A percentile compares a stretch with the other conserved stretches of the same genome.
phyloP scores from a whole-genome alignment of 768 basidiomycete genomes.

The Coprinellus aureogranulatus region DNA sequence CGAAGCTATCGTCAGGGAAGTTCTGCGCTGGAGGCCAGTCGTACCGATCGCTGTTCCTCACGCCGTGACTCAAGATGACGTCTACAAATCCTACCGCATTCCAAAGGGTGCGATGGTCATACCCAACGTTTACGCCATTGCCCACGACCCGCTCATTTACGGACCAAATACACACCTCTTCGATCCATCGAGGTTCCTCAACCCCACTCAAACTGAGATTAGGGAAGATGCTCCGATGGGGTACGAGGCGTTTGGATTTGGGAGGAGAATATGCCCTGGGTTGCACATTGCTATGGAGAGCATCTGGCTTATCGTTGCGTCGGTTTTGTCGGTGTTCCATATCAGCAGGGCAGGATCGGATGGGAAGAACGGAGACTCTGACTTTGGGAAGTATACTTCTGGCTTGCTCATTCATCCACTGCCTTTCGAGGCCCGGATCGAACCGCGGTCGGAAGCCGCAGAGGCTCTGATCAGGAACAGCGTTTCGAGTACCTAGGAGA shows the following conservation, averaged over 20 bases:
- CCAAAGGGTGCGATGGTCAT: not conserved
- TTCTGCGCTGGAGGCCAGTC: not conserved
- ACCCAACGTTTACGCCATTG: not conserved
- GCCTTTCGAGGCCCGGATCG: not conserved
- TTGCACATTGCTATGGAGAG: conserved; percentile 26
- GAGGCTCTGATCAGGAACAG: not conserved
- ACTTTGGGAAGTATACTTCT: not conserved
- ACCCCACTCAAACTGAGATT: not conserved
- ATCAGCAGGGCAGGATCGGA: conserved; percentile 11
- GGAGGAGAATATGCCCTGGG: conserved; percentile 30
- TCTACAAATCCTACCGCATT: not conserved
- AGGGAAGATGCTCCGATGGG: not conserved
- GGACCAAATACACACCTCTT: not conserved
- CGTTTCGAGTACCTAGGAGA: too few relatives aligned
- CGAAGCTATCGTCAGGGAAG: not conserved
- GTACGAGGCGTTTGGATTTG: conserved; percentile 2
- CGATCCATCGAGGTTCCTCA: conserved; percentile 1
- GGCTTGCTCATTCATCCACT: not conserved
- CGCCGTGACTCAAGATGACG: not conserved
- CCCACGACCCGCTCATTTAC: not conserved
- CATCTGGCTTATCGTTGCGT: conserved; percentile 27
- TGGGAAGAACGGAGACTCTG: not conserved
- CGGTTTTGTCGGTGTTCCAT: conserved; percentile 30
- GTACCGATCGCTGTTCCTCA: not conserved
- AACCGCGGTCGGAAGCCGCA: not conserved